Percentiles rank a stretch among this genome's conserved stretches.
These are phyloP conservation scores for Sporothrix globosa DNA, from an alignment of 2,329 filamentous ascomycete species.

Conservation along the genomic window DNA sequence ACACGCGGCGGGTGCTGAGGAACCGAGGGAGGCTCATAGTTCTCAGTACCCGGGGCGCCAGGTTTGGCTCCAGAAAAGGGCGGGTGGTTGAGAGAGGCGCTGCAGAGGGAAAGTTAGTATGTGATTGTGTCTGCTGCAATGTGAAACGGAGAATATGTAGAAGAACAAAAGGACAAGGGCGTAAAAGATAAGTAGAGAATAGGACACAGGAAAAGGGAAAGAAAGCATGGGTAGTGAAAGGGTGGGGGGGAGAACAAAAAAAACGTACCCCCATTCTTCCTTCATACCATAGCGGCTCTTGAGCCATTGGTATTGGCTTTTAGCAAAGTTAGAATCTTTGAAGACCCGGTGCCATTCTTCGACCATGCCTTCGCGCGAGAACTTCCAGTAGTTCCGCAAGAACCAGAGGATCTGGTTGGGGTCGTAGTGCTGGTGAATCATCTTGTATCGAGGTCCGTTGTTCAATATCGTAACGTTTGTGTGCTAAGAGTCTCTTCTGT, in stretches of 20 bases:
- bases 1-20: constrained; percentile 28
- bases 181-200: too few relatives aligned
- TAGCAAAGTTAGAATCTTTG: constrained; percentile 33
- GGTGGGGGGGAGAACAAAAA: neutral
- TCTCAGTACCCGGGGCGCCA: constrained; percentile 31
- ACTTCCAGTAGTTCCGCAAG: constrained; percentile 35
- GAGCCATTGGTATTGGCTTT: constrained; percentile 37
- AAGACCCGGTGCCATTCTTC: constrained; percentile 28
- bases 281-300: constrained; percentile 37
- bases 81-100: constrained; percentile 34
- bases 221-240: neutral
- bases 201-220: neutral
- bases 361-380: constrained; percentile 30
- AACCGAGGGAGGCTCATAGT: constrained; percentile 28
- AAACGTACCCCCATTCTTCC: constrained; percentile 37
- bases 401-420: constrained; percentile 36
- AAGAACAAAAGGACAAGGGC: neutral
- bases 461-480: neutral
- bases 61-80: constrained; percentile 34
- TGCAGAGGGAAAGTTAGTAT: constrained; percentile 7
- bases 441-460: constrained; percentile 11
- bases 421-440: constrained; percentile 37
- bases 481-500: neutral
- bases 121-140: neutral
- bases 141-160: neutral